These are phyloP conservation scores for Barbatosphaeria neglecta DNA, from an alignment of 495 filamentous ascomycete genomes.

Conservation along the genomic window DNA sequence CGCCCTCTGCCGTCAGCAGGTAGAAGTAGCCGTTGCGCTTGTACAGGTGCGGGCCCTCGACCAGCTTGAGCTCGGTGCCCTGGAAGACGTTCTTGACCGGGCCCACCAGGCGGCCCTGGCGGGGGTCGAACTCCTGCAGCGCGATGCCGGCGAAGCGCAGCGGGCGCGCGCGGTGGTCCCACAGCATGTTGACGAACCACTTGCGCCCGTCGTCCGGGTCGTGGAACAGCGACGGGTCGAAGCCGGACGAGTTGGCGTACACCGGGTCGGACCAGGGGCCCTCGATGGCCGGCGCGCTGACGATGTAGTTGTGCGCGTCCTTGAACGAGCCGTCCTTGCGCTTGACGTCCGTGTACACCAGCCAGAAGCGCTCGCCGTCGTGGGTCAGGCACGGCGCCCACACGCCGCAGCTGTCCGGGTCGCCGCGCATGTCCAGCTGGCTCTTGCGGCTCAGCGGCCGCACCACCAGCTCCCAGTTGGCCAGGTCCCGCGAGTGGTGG, in stretches of 20 bases:
- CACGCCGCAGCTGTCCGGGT: conserved; percentile 47
- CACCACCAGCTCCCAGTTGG: conserved; percentile 46
- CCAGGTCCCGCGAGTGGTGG: conserved; percentile 43
- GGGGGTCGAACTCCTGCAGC: conserved; percentile 37
- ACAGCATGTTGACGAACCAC: conserved; percentile 44
- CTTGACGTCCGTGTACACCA: conserved; percentile 45
- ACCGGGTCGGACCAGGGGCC: conserved; percentile 47
- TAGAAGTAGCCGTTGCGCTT: conserved; percentile 56
- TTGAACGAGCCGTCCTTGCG: conserved; percentile 45
- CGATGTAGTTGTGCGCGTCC: conserved; percentile 45
- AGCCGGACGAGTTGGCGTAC: conserved; percentile 40
- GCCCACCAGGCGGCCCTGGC: conserved; percentile 29
- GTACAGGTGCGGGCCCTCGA: conserved; percentile 55
- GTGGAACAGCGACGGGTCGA: conserved; percentile 49
- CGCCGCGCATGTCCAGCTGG: conserved; percentile 50
- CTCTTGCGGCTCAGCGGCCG: conserved; percentile 47
- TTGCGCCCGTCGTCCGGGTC: conserved; percentile 41
- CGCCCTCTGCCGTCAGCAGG: conserved; percentile 55
- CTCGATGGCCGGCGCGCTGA: conserved; percentile 29
- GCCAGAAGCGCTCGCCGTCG: conserved; percentile 46
- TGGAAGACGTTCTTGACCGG: conserved; percentile 40
- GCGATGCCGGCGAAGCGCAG: conserved; percentile 33
- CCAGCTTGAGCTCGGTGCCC: conserved; percentile 41
- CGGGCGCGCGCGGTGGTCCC: conserved; percentile 38
- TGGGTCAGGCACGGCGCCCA: conserved; percentile 53